Base-by-base conservation (phyloP, 75 land plant species). In the Cupressus sempervirens region DNA sequence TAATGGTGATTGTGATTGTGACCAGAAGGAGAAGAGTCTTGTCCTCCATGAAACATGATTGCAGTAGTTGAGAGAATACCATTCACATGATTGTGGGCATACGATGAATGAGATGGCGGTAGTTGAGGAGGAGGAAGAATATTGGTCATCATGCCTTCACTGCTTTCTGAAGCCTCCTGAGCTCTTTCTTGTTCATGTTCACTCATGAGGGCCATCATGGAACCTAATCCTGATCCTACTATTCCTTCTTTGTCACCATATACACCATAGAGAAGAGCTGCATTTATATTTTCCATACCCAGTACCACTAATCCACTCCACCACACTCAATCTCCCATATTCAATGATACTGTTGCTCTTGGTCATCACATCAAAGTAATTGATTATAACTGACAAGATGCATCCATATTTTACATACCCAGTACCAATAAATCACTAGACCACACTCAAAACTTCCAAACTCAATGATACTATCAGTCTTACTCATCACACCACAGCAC, bases 151-250 rank as follows among this genome's bases (percentile, higher is more conserved):
- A 62, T 62, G 8, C n/a, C 29, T 26, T 62, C 67, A 26, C 67
- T 0, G n/a, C 29, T 62, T 26, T 8, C n/a, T 5, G 29, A 7
- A 62, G 8, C 9, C 26, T 62, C 29, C 29, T 62, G 67, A 20
- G 20, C 65, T 0, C 7, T 4, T 77, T 26, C 81, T 16, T 36
- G 81, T n/a, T 79, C 81, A 2, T 79, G 81, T 45, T 79, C 48
- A 7, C 50, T 79, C 81, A 79, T 79, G 14, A 79, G 29, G 12
- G 81, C 81, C 81, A 45, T 79, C 74, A 72, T 72, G 8, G 74
- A 72, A 12, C 74, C n/a, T 9, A 13, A 30, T 10, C 35, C 35
- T 10, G 14, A 13, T 29, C 32, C 74, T 3, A 30, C 30, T 4
- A 8, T 29, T 29, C n/a, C 72, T 68, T 32, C 34, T 70, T 32